Conservation (phyloP, 768 basidiomycete species). For the Polyporus arcularius region DNA sequence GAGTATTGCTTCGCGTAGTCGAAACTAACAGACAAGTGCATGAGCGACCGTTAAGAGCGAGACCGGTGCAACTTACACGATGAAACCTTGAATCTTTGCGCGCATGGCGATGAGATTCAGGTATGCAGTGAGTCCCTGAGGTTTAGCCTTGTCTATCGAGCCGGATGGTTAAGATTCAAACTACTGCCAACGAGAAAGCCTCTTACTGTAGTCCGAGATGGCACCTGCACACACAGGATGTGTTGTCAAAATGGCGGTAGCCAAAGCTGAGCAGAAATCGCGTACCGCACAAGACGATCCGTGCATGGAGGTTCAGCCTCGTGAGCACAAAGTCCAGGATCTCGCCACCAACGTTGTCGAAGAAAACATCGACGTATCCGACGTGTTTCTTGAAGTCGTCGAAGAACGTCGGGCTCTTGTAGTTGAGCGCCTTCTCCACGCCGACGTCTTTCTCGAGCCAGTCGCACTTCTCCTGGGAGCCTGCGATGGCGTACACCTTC, state of each 20-base stretch:
- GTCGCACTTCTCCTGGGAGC: slow-evolving; percentile 77
- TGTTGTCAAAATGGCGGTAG: background rate
- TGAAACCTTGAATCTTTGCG: slow-evolving; percentile 81
- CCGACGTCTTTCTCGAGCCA: slow-evolving; percentile 87
- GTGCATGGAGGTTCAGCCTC: slow-evolving; percentile 73
- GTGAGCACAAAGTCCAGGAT: slow-evolving; percentile 79
- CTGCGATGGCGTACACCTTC: slow-evolving; percentile 87
- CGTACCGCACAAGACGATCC: slow-evolving; percentile 82
- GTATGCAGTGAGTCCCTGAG: slow-evolving; percentile 70
- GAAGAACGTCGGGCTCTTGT: slow-evolving; percentile 75
- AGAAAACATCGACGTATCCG: slow-evolving; percentile 82
- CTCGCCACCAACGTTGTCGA: slow-evolving; percentile 83
- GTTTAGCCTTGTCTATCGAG: slow-evolving; percentile 52
- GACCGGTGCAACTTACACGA: slow-evolving; percentile 55
- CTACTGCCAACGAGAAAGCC: background rate
- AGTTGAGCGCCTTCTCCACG: slow-evolving; percentile 82
- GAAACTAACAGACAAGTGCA: slow-evolving; percentile 43
- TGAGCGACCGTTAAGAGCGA: background rate
- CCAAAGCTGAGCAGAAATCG: background rate
- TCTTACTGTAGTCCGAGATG: slow-evolving; percentile 81
- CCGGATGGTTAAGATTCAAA: background rate
- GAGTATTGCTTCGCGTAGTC: slow-evolving; percentile 70
- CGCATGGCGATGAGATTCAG: slow-evolving; percentile 71
- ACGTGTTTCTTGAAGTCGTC: slow-evolving; percentile 69
- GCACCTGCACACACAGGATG: slow-evolving; percentile 49